Conservation (phyloP, 1,284 basidiomycete species). For the Sporisorium graminicola region DNA sequence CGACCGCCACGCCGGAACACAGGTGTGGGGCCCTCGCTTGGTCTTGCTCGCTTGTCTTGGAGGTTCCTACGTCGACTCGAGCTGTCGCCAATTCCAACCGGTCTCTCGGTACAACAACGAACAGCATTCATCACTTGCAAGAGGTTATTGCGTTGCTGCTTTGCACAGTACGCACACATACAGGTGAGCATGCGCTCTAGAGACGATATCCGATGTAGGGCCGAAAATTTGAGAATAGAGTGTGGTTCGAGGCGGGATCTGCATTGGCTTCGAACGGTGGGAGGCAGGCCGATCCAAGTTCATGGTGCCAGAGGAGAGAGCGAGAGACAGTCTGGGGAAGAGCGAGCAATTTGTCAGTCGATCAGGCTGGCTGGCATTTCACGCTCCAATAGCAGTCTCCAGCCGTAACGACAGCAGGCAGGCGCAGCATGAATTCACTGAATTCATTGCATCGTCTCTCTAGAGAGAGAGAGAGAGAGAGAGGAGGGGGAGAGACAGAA, state of each 20-base stretch:
- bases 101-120: no score
- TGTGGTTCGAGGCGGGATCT: slow-evolving; percentile 2
- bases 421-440: background rate
- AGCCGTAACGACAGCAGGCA: background rate
- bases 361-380: slow-evolving; percentile 1
- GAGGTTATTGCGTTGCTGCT: no score
- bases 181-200: background rate
- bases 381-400: slow-evolving; percentile 1
- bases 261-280: background rate
- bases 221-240: background rate
- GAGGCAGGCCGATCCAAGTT: background rate
- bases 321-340: slow-evolving; percentile 1
- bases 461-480: no score
- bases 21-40: slow-evolving; percentile 29
- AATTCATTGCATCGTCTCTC: no score
- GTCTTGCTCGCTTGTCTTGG: slow-evolving; percentile 34
- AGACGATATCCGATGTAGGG: background rate
- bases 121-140: no score
- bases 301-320: background rate
- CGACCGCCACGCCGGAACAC: slow-evolving; percentile 1
- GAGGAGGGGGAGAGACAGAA: no score
- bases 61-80: background rate
- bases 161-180: no score
- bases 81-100: background rate
- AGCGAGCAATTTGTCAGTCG: background rate